Percentiles rank a stretch among this genome's conserved stretches.
Evolutionary conservation across 768 basidiomycete genomes (phyloP).

Genomic region (Rhodocollybia butyracea): DNA sequence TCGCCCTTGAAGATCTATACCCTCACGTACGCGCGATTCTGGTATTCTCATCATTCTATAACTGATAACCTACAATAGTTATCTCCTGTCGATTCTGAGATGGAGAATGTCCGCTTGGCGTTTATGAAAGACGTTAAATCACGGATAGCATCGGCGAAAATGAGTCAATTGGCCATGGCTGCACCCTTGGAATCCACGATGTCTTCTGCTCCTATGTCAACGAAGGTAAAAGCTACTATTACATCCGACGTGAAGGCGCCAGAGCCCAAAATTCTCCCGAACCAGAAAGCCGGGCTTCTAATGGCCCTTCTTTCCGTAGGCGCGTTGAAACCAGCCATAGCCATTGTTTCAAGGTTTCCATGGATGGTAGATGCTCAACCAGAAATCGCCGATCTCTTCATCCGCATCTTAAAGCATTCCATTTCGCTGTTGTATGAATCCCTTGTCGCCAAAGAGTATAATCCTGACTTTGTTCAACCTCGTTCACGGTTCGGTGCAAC

Average conservation of each 20-base stretch:
- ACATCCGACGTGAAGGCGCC: slow-evolving; percentile 28
- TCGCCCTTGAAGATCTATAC: slow-evolving; percentile 85
- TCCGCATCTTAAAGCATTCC: slow-evolving; percentile 71
- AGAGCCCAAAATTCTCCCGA: slow-evolving; percentile 41
- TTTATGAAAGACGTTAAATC: slow-evolving; percentile 61
- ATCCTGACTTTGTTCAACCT: slow-evolving; percentile 58
- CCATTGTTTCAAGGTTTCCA: slow-evolving; percentile 77
- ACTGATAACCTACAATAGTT: slow-evolving; percentile 41
- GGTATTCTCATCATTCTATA: not conserved
- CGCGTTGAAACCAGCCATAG: slow-evolving; percentile 72
- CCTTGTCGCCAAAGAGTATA: slow-evolving; percentile 53
- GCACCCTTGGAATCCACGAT: slow-evolving; percentile 66
- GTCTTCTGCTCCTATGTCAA: slow-evolving; percentile 27
- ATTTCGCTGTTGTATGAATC: slow-evolving; percentile 66
- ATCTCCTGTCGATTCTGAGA: slow-evolving; percentile 70
- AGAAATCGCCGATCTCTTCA: slow-evolving; percentile 82
- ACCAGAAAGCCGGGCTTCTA: slow-evolving; percentile 81
- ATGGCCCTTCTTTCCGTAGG: slow-evolving; percentile 84
- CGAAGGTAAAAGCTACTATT: slow-evolving; percentile 32
- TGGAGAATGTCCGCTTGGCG: slow-evolving; percentile 63
- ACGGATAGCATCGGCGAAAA: slow-evolving; percentile 65
- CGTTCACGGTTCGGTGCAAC: slow-evolving; percentile 61
- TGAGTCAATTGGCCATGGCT: slow-evolving; percentile 81
- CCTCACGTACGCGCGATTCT: slow-evolving; percentile 68
- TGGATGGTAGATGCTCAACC: slow-evolving; percentile 81